Evolutionary conservation across 306 rosid species (phyloP), one percentile per base, ranked within the genome.

Genomic region (Phaseolus lunatus): DNA sequence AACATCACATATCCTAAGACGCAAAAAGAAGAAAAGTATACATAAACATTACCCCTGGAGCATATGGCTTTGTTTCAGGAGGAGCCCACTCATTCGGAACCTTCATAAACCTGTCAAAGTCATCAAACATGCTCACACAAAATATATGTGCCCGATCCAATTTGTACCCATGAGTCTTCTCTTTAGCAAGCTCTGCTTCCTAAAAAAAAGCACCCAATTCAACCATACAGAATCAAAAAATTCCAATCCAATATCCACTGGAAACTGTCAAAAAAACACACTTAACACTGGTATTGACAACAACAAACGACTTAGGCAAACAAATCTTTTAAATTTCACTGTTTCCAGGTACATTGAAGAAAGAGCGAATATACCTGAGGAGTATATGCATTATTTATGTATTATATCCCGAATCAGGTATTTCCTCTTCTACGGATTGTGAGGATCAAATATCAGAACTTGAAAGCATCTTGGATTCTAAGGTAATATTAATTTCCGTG

Each of bases 101-200:
- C 61, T 63, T 95, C 97, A 92, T 88, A 70, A 90, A 90, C 47
- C 74, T 79, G 14, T 90, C 92, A 22, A 95, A 87, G 73, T 95
- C 97, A 58, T 92, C 92, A 23, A 92, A 95, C 97, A 90, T 90
- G 81, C 65, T 92, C 20, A 92, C 92, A 0, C 91, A 67, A 83
- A 95, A 95, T 19, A 95, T 87, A 74, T 95, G 98, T 0, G 90
- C 62, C 0, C 89, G 87, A 53, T 95, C 98, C 87, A 95, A 70
- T 70, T 90, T 95, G 82, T 94, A 94, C 7, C 96, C 98, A 57
- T 94, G 89, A 5, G 96, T 90, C 84, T 86, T 92, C 85, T 92
- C 98, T 76, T 80, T 92, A 31, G 97, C 98, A 62, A 92, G 90
- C 78, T 95, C 97, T 3, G 98, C 98, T 80, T 92, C 98, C 98